phyloP scores from a whole-genome alignment of 2,329 filamentous ascomycete species.

The Phymatotrichopsis omnivora region DNA sequence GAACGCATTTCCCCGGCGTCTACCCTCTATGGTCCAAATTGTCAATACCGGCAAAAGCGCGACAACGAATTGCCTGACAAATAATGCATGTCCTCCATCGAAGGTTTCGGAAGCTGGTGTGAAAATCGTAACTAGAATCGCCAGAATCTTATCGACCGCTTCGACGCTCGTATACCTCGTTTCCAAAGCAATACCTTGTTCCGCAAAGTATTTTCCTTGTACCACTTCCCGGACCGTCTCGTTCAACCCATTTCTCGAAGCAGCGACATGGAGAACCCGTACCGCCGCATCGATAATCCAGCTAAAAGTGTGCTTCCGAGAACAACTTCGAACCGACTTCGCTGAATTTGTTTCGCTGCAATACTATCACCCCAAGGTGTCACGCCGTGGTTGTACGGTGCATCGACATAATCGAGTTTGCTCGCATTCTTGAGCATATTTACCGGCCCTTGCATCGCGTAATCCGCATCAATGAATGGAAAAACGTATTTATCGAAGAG shows the following conservation, averaged over 20 bases:
- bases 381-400: conserved; percentile 2
- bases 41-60: conserved; percentile 11
- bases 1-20: conserved; percentile 5
- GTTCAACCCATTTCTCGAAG: too few relatives aligned
- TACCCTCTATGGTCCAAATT: conserved; percentile 10
- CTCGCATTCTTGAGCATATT: conserved; percentile 6
- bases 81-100: too few relatives aligned
- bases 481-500: conserved; percentile 1
- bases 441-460: background rate
- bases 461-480: background rate
- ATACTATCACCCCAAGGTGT: conserved; percentile 6
- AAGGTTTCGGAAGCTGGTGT: background rate
- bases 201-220: background rate
- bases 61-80: background rate
- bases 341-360: too few relatives aligned
- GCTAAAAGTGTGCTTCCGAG: too few relatives aligned
- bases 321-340: too few relatives aligned
- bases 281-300: too few relatives aligned
- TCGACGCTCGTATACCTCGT: background rate
- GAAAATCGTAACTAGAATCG: conserved; percentile 3
- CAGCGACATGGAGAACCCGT: too few relatives aligned
- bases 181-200: background rate
- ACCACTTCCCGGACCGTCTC: too few relatives aligned
- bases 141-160: background rate
- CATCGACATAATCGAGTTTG: conserved; percentile 9